Conservation (phyloP, 1,139 yeast genomes). For the Sugiyamaella japonica region DNA sequence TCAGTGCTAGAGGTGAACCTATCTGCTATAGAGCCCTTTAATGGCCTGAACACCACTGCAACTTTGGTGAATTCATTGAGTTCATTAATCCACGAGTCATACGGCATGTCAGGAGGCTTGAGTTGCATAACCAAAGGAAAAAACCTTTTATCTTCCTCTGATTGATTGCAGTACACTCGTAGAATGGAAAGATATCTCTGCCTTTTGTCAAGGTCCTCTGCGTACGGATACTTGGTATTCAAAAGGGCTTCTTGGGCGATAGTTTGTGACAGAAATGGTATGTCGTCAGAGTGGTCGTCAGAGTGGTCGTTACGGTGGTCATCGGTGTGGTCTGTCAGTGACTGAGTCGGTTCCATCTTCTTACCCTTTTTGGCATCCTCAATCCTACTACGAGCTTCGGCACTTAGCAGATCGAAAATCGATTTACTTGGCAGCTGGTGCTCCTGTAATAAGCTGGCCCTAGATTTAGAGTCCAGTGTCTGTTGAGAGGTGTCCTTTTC, state of each 20-base stretch:
- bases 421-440: slow-evolving; percentile 26
- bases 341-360: neutral
- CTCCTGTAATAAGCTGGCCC: slow-evolving; percentile 25
- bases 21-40: slow-evolving; percentile 34
- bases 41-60: slow-evolving; percentile 35
- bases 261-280: slow-evolving; percentile 22
- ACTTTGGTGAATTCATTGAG: slow-evolving; percentile 34
- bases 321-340: slow-evolving; percentile 7
- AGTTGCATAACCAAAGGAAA: slow-evolving; percentile 6
- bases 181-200: slow-evolving; percentile 22
- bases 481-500: neutral
- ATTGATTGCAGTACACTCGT: slow-evolving; percentile 11
- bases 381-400: slow-evolving; percentile 25
- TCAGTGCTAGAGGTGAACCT: slow-evolving; percentile 28
- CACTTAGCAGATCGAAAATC: slow-evolving; percentile 28
- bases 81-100: slow-evolving; percentile 29
- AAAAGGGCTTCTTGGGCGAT: slow-evolving; percentile 28
- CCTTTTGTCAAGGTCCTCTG: slow-evolving; percentile 19
- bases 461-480: slow-evolving; percentile 12
- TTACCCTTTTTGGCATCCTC: slow-evolving; percentile 10
- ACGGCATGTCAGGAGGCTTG: slow-evolving; percentile 3
- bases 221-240: slow-evolving; percentile 28
- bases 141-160: slow-evolving; percentile 12
- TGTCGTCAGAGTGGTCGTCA: slow-evolving; percentile 11
- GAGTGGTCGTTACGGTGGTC: too few relatives aligned